Evolutionary conservation across 495 filamentous ascomycete species (phyloP).

Genomic region (Parathielavia hyrcaniae): DNA sequence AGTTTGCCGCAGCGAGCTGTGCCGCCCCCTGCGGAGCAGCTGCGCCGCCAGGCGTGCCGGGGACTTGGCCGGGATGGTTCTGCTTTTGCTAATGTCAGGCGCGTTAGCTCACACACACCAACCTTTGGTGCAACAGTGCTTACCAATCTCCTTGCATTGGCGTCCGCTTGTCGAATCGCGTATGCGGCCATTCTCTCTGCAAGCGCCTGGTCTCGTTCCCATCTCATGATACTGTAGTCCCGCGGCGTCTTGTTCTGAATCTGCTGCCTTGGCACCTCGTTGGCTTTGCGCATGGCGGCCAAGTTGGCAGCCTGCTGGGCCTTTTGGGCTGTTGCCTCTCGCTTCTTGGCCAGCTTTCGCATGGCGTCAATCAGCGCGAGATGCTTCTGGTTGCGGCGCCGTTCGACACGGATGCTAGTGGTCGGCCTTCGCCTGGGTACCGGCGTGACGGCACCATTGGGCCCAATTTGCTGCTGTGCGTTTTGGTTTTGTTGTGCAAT

Average conservation of each 20-base stretch:
- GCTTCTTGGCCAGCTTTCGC: conserved; percentile 90
- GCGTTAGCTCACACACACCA: conserved; percentile 21
- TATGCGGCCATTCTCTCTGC: conserved; percentile 67
- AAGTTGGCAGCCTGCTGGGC: conserved; percentile 69
- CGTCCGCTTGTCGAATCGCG: conserved; percentile 54
- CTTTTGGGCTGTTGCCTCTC: conserved; percentile 78
- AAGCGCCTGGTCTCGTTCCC: conserved; percentile 73
- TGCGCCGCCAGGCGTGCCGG: conserved; percentile 37
- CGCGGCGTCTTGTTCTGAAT: conserved; percentile 60
- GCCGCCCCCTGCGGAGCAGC: conserved; percentile 30
- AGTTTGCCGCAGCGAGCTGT: conserved; percentile 38
- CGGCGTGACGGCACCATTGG: conserved; percentile 52
- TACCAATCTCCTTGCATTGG: conserved; percentile 47
- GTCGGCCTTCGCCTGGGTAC: conserved; percentile 55
- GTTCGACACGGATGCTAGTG: conserved; percentile 73
- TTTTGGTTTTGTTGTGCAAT: conserved; percentile 56
- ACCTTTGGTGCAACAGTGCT: conserved; percentile 5
- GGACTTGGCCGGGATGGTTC: conserved; percentile 37
- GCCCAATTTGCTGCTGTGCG: conserved; percentile 48
- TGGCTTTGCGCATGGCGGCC: conserved; percentile 64
- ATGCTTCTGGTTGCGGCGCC: conserved; percentile 75
- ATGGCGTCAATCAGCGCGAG: conserved; percentile 86
- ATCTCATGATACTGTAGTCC: conserved; percentile 81
- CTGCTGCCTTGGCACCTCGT: conserved; percentile 57
- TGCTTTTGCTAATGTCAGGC: conserved; percentile 35